Conservation (phyloP, 2,329 filamentous ascomycete species). For the Monilinia fructicola region DNA sequence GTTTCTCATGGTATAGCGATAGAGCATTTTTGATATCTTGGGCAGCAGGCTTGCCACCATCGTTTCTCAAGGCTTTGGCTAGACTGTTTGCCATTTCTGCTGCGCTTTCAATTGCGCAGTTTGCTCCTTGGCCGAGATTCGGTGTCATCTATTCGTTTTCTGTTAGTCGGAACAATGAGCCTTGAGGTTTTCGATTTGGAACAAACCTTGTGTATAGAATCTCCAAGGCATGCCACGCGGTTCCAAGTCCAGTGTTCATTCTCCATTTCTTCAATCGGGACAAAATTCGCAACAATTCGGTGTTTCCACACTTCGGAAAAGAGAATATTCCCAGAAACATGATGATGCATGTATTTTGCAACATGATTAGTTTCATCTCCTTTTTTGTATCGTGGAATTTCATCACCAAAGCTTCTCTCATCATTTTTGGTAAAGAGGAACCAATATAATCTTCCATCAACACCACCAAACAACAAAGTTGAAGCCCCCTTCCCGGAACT, state of each 20-base stretch:
- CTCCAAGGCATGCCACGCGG: constrained; percentile 31
- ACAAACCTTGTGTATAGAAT: constrained; percentile 30
- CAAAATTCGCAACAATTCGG: constrained; percentile 6
- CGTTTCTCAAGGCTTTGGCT: constrained; percentile 13
- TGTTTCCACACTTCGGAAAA: constrained; percentile 14
- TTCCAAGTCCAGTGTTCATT: constrained; percentile 29
- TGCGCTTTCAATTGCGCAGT: constrained; percentile 45
- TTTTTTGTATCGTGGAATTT: constrained; percentile 14
- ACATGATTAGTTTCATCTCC: constrained; percentile 7
- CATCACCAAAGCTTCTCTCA: background rate
- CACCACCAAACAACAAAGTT: constrained; percentile 12
- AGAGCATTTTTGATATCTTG: constrained; percentile 12
- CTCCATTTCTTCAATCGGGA: constrained; percentile 20
- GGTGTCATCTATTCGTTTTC: constrained; percentile 10
- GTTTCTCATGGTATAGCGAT: constrained; percentile 29
- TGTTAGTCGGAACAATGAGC: background rate
- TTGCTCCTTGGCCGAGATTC: constrained; percentile 43
- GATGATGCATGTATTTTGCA: constrained; percentile 4
- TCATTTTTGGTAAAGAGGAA: constrained; percentile 22
- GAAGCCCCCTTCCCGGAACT: constrained; percentile 12
- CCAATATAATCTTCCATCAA: constrained; percentile 15
- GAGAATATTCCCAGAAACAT: constrained; percentile 14
- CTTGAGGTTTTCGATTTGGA: constrained; percentile 23
- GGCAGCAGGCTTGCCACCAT: background rate
- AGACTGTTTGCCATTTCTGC: constrained; percentile 42